Evolutionary conservation across 805 yeast species (phyloP), one percentile per base, ranked within the genome.

Genomic region (Nakazawaea holstii): DNA sequence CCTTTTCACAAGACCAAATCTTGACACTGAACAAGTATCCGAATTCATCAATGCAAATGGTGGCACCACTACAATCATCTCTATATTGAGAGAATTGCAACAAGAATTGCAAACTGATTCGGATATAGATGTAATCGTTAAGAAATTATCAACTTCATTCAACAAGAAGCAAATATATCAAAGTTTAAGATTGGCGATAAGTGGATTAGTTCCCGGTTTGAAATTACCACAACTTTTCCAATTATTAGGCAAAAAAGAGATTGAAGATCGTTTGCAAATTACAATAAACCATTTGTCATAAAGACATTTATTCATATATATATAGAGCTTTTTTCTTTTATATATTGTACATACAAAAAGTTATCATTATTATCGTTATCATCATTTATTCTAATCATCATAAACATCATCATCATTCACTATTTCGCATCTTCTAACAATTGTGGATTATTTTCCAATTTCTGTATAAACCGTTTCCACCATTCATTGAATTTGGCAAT

Each of bases 381-480:
- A n/a, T n/a, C n/a, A n/a, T n/a, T n/a, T n/a, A n/a, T n/a, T n/a
- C n/a, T n/a, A n/a, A n/a, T n/a, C n/a, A n/a, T n/a, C n/a, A n/a
- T n/a, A n/a, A n/a, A n/a, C n/a, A n/a, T n/a, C n/a, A n/a, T n/a
- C n/a, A n/a, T n/a, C n/a, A n/a, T n/a, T n/a, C n/a, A n/a, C n/a
- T n/a, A n/a, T n/a, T n/a, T n/a, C n/a, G n/a, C 51, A 29, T 70
- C 72, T 51, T 88, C 87, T 43, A 92, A 65, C 60, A 89, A 91
- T 46, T 77, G 80, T 1, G 97, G 97, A 60, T 92, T 95, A 51
- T 84, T 86, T 9, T 79, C 74, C 50, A 94, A 57, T 59, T 85
- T 83, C 6, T 77, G 66, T 62, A 79, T 87, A 67, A 94, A 92
- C 65, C 89, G 91, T 53, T 76, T 82, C 99, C 99, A 88, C 99